Base-by-base conservation (phyloP, 768 basidiomycete genomes). In the Termitomyces heimii region DNA sequence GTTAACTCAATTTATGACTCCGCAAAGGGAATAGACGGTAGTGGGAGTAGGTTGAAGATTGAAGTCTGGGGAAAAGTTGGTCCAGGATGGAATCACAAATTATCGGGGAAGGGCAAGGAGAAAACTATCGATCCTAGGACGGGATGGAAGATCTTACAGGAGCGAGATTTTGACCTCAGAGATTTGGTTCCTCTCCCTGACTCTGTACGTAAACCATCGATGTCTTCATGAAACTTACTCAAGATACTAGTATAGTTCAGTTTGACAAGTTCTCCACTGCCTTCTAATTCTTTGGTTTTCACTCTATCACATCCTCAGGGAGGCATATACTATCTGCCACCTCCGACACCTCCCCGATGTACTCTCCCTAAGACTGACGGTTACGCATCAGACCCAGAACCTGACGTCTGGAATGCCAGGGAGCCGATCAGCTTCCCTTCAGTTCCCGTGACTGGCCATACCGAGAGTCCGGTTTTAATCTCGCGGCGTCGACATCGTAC, bases 361-460 rank as follows among this genome's bases (percentile, higher is more conserved):
- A 69, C 82, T 26, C 75, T 82, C 51, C 81, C 86, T n/a, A 85
- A 85, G 12, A 72, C 80, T 43, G 65, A 66, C 28, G 88, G 85
- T 9, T 89, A 89, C 64, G 78, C 78, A 29, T 89, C 89, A 1
- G 89, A 91, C 63, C 87, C 88, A 34, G 89, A 91, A 71, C 72
- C 71, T 22, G 79, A 79, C 43, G 65, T 77, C 16, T 71, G 75
- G 45, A 79, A 74, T 58, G 70, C 73, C 14, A 75, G 76, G 50
- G 74, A 74, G 51, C 60, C 54, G 5, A 65, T 62, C 6, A 66
- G 60, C 16, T 31, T 61, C 20, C 26, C 54, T 28, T 35, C 54
- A 31, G 26, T 57, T 35, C 42, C 58, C 8, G 55, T 58, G 39
- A 29, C 55, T 42, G 54, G 52, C 39, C 51, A 57, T 13, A 57